These are phyloP conservation scores for Pyracantha coccinea DNA, from an alignment of 331 rosid species.

Conservation along the genomic window DNA sequence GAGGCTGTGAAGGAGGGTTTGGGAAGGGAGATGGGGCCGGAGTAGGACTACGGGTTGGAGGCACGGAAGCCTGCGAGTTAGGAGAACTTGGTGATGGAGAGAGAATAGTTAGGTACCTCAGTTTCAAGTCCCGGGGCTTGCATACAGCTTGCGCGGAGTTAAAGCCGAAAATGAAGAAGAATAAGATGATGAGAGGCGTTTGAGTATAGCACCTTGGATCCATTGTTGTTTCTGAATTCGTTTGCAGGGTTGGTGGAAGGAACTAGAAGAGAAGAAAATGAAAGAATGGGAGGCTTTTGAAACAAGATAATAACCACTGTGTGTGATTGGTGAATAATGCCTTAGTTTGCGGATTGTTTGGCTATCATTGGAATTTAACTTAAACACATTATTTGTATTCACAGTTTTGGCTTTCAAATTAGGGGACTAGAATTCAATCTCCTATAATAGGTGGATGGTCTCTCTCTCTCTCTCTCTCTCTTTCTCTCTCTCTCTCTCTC, in stretches of 20 bases:
- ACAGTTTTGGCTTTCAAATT: neutral
- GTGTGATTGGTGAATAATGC: neutral
- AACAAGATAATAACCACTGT: neutral
- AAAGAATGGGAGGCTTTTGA: neutral
- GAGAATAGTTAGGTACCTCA: neutral
- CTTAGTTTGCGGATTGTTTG: constrained; percentile 1
- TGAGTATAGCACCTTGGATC: constrained; percentile 4
- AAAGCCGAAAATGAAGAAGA: constrained; percentile 19
- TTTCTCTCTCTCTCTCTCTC: no score
- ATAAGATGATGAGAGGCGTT: neutral
- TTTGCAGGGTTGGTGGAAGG: neutral
- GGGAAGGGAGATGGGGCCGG: neutral
- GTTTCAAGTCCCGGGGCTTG: neutral
- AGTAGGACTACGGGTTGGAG: neutral
- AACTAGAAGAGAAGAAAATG: neutral
- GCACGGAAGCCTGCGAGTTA: neutral
- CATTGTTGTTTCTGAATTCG: constrained; percentile 14
- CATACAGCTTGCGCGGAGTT: constrained; percentile 8
- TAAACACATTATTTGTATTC: neutral
- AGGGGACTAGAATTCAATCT: neutral
- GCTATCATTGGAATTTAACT: neutral
- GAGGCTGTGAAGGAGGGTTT: neutral
- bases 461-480: no score
- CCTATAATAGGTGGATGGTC: neutral
- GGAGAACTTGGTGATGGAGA: neutral